phyloP scores from a whole-genome alignment of 2,329 filamentous ascomycete species.

The Chrysoporthe deuterocubensis region DNA sequence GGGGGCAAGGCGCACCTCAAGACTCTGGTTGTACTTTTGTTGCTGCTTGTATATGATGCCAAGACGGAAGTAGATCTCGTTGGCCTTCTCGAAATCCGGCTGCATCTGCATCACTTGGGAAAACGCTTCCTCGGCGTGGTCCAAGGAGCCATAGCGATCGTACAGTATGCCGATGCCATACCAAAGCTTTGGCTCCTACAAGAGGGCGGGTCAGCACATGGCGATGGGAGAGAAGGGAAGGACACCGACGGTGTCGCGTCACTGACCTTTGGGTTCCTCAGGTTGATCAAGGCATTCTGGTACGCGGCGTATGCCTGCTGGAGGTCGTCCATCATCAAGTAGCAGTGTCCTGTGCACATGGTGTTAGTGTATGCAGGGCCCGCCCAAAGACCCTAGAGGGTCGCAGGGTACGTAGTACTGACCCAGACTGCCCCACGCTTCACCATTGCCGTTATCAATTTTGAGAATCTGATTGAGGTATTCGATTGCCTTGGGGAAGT shows the following conservation, averaged over 20 bases:
- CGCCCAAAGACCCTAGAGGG: slow-evolving; percentile 22
- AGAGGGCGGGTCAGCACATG: slow-evolving; percentile 15
- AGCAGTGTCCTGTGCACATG: slow-evolving; percentile 78
- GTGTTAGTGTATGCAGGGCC: slow-evolving; percentile 33
- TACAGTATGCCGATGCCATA: slow-evolving; percentile 98
- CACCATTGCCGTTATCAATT: slow-evolving; percentile 85
- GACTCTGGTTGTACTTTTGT: slow-evolving; percentile 86
- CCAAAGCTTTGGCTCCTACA: slow-evolving; percentile 92
- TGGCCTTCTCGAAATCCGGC: slow-evolving; percentile 96
- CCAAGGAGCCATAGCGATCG: slow-evolving; percentile 92
- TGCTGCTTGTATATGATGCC: slow-evolving; percentile 99
- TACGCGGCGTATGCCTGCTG: slow-evolving; percentile 97
- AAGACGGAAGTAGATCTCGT: slow-evolving; percentile 97
- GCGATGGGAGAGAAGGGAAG: neutral
- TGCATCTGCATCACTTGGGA: slow-evolving; percentile 99
- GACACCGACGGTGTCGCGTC: neutral
- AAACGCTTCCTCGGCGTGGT: slow-evolving; percentile 97
- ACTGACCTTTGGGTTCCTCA: slow-evolving; percentile 87
- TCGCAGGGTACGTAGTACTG: slow-evolving; percentile 33
- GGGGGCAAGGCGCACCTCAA: slow-evolving; percentile 68
- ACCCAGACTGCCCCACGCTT: slow-evolving; percentile 96
- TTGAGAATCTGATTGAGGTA: slow-evolving; percentile 91
- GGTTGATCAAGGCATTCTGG: slow-evolving; percentile 90
- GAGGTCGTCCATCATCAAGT: slow-evolving; percentile 97
- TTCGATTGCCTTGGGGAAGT: slow-evolving; percentile 92